Conservation (phyloP, 441 rosid species). For the Sinapis alba region DNA sequence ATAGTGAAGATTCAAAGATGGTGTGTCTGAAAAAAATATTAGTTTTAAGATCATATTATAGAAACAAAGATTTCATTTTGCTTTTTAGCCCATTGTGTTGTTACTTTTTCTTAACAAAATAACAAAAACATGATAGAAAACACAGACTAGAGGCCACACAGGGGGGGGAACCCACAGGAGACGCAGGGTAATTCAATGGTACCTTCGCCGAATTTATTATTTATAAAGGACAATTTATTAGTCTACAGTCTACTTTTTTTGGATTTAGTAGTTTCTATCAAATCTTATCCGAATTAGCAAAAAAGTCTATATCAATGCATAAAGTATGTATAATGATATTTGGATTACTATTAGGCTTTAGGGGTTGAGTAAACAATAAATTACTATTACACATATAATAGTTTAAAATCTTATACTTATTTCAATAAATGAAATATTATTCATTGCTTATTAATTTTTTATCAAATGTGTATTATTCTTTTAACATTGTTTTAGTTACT, state of each 20-base stretch:
- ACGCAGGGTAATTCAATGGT: conserved; percentile 23
- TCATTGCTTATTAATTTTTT: background rate
- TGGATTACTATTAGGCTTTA: background rate
- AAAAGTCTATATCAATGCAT: background rate
- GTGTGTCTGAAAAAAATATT: conserved; percentile 25
- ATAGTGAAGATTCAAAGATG: conserved; percentile 37
- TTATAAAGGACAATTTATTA: background rate
- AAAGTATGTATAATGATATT: background rate
- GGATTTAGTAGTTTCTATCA: background rate
- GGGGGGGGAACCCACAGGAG: conserved; percentile 20
- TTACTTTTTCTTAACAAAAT: background rate
- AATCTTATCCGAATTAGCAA: background rate
- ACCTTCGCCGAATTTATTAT: conserved; percentile 22
- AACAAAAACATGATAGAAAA: background rate
- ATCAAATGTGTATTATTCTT: no score
- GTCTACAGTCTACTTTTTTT: background rate
- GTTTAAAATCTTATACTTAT: background rate
- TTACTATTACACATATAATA: background rate
- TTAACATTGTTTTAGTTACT: background rate
- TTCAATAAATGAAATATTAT: background rate
- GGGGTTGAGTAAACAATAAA: background rate
- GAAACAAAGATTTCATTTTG: background rate
- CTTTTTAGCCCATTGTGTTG: background rate
- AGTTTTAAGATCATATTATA: background rate
- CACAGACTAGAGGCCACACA: background rate